Evolutionary conservation across 2,329 filamentous ascomycete genomes (phyloP), one percentile per base, ranked within the genome.

Genomic region (Xylaria sp.): DNA sequence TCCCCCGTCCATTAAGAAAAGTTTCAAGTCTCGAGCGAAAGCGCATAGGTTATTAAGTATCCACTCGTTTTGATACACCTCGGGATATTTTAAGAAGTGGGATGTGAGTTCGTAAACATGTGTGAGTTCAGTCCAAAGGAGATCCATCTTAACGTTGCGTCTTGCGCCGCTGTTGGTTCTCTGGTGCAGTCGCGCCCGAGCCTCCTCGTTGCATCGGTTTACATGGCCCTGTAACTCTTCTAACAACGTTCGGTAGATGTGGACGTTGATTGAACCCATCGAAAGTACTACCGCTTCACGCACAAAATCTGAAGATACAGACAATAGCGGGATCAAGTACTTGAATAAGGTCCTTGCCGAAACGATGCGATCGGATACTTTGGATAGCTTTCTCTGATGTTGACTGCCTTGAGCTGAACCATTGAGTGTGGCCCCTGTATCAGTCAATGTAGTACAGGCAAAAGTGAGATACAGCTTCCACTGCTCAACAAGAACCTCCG

Each of bases 391-490:
- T 51, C 95, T 88, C 4, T 89, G 86, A 79, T 98, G 95, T 71
- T 97, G 92, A 44, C 86, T 86, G 69, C 86, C 86, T 74, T 85
- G 85, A 6, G 83, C 80, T 1, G 83, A 83, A 13, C 85, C 83
- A 36, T 90, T 84, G 64, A 89, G 88, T 26, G 85, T 85, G 65
- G 84, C 89, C 10, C 93, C 93, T 10, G 93, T 88, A 73, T 96
- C 96, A 44, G 93, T 94, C 65, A 99, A 85, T 0, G 96, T 98
- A 10, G 95, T 97, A 80, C 97, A 99, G 10, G 95, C 96, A 82
- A 99, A 97, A 64, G 97, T 94, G 31, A 99, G 86, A 79, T 98
- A 98, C 2, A 98, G 84, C 80, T 97, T 98, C 95, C 95, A 99
- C 78, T 99, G 96, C 80, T 98, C 97, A 67, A 99, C 89, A 66